Conservation (phyloP, 1,139 yeast genomes). For the Yamadazyma triangularis region DNA sequence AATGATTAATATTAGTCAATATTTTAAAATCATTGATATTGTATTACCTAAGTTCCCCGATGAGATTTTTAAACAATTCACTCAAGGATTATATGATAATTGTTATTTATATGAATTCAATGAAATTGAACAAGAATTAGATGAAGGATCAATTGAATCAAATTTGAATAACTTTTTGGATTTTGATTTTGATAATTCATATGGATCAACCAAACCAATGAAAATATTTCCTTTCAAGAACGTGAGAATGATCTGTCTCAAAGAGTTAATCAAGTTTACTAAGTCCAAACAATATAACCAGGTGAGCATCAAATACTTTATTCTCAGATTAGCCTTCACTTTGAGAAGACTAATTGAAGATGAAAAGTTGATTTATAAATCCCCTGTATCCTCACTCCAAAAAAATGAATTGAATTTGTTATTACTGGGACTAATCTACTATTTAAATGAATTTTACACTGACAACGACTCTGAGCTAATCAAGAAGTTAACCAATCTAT, state of each 20-base stretch:
- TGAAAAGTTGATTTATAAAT: conserved; percentile 20
- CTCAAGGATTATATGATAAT: conserved; percentile 28
- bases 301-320: conserved; percentile 19
- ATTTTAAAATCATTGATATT: conserved; percentile 34
- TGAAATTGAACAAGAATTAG: conserved; percentile 21
- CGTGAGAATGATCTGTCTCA: conserved; percentile 29
- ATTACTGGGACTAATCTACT: conserved; percentile 20
- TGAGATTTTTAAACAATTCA: conserved; percentile 33
- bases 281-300: conserved; percentile 11
- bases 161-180: conserved; percentile 15
- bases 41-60: conserved; percentile 36
- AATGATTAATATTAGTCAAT: conserved; percentile 44
- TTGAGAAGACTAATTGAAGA: conserved; percentile 35
- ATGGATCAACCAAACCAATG: conserved; percentile 31
- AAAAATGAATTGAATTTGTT: conserved; percentile 26
- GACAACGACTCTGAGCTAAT: conserved; percentile 1
- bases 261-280: conserved; percentile 27
- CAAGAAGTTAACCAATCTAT: conserved; percentile 12
- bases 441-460: conserved; percentile 3
- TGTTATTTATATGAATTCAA: conserved; percentile 35
- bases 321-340: conserved; percentile 28
- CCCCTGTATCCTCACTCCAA: conserved; percentile 36
- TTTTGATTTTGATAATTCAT: conserved; percentile 23
- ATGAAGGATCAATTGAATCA: conserved; percentile 8
- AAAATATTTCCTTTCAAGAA: conserved; percentile 17